These are phyloP conservation scores for Chlamydomonas incerta DNA, from an alignment of 139 green algal species.

Conservation along the genomic window DNA sequence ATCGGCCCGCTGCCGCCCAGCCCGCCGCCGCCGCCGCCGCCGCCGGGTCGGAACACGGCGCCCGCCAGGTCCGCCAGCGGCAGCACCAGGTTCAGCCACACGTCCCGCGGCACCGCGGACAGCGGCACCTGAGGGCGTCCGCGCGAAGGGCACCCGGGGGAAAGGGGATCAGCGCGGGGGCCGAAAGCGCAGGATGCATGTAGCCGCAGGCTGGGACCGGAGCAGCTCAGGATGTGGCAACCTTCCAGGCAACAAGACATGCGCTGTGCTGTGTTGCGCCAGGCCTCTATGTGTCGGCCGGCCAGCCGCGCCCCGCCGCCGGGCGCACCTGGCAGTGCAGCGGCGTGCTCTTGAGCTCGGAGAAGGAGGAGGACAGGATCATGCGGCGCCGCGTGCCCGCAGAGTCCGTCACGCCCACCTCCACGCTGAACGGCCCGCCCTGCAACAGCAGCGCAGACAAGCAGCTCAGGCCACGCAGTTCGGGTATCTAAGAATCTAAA, in stretches of 20 bases:
- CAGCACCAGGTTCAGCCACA: constrained; percentile 44
- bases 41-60: constrained; percentile 16
- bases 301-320: too few relatives aligned
- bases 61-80: constrained; percentile 41
- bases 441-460: neutral
- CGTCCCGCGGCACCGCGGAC: constrained; percentile 5
- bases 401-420: constrained; percentile 45
- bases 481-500: too few relatives aligned
- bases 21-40: neutral
- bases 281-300: too few relatives aligned
- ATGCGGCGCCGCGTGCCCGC: constrained; percentile 39
- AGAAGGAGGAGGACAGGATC: constrained; percentile 54
- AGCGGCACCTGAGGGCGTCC: constrained; percentile 52
- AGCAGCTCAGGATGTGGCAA: too few relatives aligned
- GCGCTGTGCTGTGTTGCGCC: too few relatives aligned
- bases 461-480: too few relatives aligned
- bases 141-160: too few relatives aligned
- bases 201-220: too few relatives aligned
- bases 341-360: constrained; percentile 42
- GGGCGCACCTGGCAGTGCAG: constrained; percentile 50
- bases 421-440: constrained; percentile 44
- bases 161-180: too few relatives aligned
- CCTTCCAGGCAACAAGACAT: too few relatives aligned
- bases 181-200: too few relatives aligned
- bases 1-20: neutral